Base-by-base conservation (phyloP, 768 basidiomycete species). In the Kwoniella sp. region DNA sequence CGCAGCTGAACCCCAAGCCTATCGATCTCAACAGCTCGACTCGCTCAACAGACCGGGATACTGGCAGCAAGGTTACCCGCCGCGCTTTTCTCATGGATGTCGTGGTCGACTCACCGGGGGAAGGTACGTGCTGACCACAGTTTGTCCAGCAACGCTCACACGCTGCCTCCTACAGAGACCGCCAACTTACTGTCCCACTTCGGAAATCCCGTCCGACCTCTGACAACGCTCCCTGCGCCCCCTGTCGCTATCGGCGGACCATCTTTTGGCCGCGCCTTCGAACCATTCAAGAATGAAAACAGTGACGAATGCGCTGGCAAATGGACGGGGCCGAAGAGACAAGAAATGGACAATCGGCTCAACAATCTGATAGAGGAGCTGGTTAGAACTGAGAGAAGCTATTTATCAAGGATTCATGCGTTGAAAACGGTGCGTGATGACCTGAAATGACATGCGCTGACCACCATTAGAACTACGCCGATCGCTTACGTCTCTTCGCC, bases 1-100 rank as follows among this genome's bases (percentile, higher is more conserved):
- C 75, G 12, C 65, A 64, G 17, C 55, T 51, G 4, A 72, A 74
- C 7, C 52, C 72, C 0, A 77, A 75, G 53, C 56, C 69, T 15
- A 77, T 79, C 45, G 76, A 79, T 52, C 68, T 79, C 17, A 76
- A 77, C 59, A 72, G 71, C 65, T 75, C 72, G 7, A 78, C 75
- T 2, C 64, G 65, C 47, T 73, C 76, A 3, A 74, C 70, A 1
- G 76, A 79, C 48, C 59, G 34, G 38, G 67, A 69, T n/a, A 75
- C 74, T 8, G 73, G 70, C 15, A 54, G 82, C 31, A 79, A 82
- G 56, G 72, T 86, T 68, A 93, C 89, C 5, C 88, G 85, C 78
- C 89, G 93, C 76, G 90, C 89, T 26, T 95, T 94, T 80, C 90
- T 90, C 77, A 91, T 90, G 75, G 91, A 90, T 50, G 90, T 95